Evolutionary conservation across 2,329 filamentous ascomycete species (phyloP), one percentile per base, ranked within the genome.

Genomic region (Fusarium sp.): DNA sequence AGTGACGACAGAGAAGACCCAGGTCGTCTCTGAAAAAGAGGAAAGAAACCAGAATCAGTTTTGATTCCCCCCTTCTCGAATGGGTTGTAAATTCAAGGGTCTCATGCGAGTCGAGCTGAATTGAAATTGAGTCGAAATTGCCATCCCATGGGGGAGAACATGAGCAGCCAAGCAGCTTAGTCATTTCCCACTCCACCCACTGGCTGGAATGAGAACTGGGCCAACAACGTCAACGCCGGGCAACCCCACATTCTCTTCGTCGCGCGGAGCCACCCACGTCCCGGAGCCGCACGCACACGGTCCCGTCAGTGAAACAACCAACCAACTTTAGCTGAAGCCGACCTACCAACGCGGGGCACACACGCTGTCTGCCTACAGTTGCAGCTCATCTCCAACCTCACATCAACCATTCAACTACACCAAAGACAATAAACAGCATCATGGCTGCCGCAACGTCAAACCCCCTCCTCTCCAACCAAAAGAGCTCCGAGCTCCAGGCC

Each of bases 401-500:
- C 35, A 60, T 62, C 40, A 34, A 40, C 59, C 38, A 31, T 52
- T 56, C 42, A 31, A 52, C 31, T 42, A 64, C 18, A 27, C 31
- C 34, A 40, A 16, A 34, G 29, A 40, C 56, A 35, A 34, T 10
- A 22, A 14, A 22, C 20, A 62, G 47, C 65, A 83, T 57, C 62
- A 92, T 91, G 88, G 85, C 86, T 66, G 82, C 85, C 70, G 73
- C 81, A 69, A 73, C 69, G 68, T 63, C 73, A 75, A 92, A 91
- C 76, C 85, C 90, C 62, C 87, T 94, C 71, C 81, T 94, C 56
- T 93, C 92, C 7, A 87, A 87, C 67, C 88, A 91, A 78, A 93
- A 91, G 83, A 88, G 90, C 75, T 89, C 89, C 47, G 94, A 96
- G 82, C 90, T 97, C 52, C 92, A 94, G 74, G 91, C 95, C 65